A percentile compares a stretch with the other conserved stretches of the same genome.
These are phyloP conservation scores for Hypholoma sublateritium DNA, from an alignment of 768 basidiomycete genomes.

Conservation along the genomic window DNA sequence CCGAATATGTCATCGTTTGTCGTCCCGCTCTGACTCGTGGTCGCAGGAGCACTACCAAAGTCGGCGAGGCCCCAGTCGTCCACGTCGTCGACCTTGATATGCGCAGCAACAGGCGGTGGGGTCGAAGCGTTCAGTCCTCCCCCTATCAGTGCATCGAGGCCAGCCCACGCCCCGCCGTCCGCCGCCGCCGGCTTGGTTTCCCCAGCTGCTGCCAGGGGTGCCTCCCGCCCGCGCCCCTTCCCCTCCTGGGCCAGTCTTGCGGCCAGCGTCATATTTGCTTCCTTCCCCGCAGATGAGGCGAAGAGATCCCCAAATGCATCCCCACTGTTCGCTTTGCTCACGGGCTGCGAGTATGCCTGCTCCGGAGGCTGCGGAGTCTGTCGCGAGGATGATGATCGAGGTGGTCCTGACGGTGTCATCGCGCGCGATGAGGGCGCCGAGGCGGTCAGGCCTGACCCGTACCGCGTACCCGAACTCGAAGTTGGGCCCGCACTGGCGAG, in stretches of 20 bases:
- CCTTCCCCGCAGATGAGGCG: slow-evolving; percentile 33
- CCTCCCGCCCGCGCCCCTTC: slow-evolving; percentile 22
- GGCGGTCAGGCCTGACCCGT: neutral
- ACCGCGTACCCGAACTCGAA: slow-evolving; percentile 1
- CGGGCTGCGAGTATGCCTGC: slow-evolving; percentile 13
- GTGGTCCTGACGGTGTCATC: slow-evolving; percentile 11
- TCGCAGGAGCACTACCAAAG: slow-evolving; percentile 24
- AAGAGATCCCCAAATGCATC: slow-evolving; percentile 83
- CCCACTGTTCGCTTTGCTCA: slow-evolving; percentile 21
- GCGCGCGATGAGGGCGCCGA: slow-evolving; percentile 2
- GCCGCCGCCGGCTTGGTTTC: slow-evolving; percentile 23
- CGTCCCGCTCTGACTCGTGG: too few species aligned
- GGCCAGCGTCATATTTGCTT: slow-evolving; percentile 67
- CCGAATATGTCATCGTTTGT: too few species aligned
- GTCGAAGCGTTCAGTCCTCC: slow-evolving; percentile 9
- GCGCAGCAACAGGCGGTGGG: neutral
- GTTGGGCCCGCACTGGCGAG: slow-evolving; percentile 17
- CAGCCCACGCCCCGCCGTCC: slow-evolving; percentile 53
- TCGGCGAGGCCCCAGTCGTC: slow-evolving; percentile 51
- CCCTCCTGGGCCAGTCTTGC: slow-evolving; percentile 59
- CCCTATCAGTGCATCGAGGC: slow-evolving; percentile 44
- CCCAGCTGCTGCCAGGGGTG: slow-evolving; percentile 26
- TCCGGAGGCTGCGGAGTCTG: too few species aligned
- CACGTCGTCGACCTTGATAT: slow-evolving; percentile 15
- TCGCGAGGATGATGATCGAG: slow-evolving; percentile 21